Evolutionary conservation across 768 basidiomycete species (phyloP), one percentile per base, ranked within the genome.

Genomic region (Agrocybe praecox): DNA sequence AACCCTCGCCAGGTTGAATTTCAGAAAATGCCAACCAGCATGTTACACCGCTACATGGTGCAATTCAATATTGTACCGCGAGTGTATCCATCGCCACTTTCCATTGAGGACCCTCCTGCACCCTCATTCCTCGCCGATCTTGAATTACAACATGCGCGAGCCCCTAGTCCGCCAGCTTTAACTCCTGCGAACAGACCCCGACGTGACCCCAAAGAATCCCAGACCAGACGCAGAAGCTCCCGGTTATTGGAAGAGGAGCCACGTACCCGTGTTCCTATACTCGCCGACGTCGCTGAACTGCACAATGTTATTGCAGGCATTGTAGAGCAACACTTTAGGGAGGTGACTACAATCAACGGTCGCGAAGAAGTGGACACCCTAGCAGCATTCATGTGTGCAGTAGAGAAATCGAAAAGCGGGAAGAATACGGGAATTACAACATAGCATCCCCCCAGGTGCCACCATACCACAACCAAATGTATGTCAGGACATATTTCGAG

Each of bases 281-380:
- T 92, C 54, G 81, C 87, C 10, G 92, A 94, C 67, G 66, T 88
- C 12, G 79, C 77, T 32, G 90, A 92, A 34, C 75, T 91, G 15
- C 87, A 91, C 56, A 75, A 69, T 0, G 79, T 88, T 44, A 72
- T 94, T 32, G 91, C 91, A 2, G 72, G 75, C 8, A 79, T 94
- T 40, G 90, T 85, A 2, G 87, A 91, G 64, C 78, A 78, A 52
- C 92, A 94, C 70, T 93, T 91, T 68, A 77, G 82, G 55, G 84
- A 88, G 36, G 75, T 83, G 55, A 64, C 72, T 12, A 71, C 80
- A 17, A 76, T 79, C 22, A 77, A 70, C 58, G 77, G 78, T 12
- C 77, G 86, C 50, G 87, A 87, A 69, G 92, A 94, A 70, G 85
- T 90, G 46, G 92, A 93, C 58, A 89, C 86, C n/a, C 74, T 93